These are phyloP conservation scores for Trichocladium uniseriatum DNA, from an alignment of 495 filamentous ascomycete genomes.

Conservation along the genomic window DNA sequence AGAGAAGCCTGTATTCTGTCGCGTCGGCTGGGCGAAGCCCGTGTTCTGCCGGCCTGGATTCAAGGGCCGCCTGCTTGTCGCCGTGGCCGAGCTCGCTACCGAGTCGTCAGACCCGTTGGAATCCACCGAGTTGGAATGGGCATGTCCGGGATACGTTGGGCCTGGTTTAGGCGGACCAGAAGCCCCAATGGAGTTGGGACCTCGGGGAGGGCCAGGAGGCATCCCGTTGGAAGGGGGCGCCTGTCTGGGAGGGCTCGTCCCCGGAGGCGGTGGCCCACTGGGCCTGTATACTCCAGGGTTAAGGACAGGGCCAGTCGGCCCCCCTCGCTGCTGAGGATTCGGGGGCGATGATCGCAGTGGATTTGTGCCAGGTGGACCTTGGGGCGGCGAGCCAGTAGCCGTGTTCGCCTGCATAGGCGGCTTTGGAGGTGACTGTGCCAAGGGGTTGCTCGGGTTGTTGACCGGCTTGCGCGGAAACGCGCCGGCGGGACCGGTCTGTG, in stretches of 20 bases:
- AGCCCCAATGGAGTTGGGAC: neutral
- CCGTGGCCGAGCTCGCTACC: neutral
- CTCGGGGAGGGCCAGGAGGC: neutral
- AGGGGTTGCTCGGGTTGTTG: neutral
- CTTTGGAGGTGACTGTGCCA: neutral
- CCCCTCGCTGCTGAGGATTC: neutral
- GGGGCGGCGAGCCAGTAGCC: neutral
- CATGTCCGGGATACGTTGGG: neutral
- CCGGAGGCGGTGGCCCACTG: neutral
- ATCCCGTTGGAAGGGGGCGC: neutral
- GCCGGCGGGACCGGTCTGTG: neutral
- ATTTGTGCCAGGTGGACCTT: neutral
- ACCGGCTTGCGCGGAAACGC: neutral
- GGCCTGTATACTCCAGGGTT: constrained; percentile 4
- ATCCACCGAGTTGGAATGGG: constrained; percentile 5
- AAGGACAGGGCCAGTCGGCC: neutral
- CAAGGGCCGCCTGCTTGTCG: constrained; percentile 1
- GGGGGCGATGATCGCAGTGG: neutral
- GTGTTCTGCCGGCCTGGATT: neutral
- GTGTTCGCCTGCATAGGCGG: neutral
- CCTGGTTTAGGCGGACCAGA: neutral
- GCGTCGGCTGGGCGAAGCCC: neutral
- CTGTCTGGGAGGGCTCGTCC: neutral
- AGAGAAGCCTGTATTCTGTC: constrained; percentile 1
- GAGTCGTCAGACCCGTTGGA: constrained; percentile 4